A percentile compares a stretch with the other conserved stretches of the same genome.
Evolutionary conservation across 2,329 filamentous ascomycete species (phyloP).

Genomic region (Endoconidiophora polonica): DNA sequence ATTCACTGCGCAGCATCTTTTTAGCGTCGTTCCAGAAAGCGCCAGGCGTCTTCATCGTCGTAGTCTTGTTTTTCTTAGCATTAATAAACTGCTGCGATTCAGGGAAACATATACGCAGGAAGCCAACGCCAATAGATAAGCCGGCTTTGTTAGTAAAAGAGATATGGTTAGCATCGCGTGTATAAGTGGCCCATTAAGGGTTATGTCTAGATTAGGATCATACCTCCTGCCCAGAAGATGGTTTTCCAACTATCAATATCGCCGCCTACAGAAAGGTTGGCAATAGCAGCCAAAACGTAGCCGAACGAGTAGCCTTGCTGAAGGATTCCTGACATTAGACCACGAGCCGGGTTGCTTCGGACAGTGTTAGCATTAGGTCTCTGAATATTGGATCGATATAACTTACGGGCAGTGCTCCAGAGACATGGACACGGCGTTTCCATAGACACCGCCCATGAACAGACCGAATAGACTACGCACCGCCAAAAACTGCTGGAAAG

Average conservation of each 20-base stretch:
- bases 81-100: slow-evolving; percentile 63
- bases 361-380: slow-evolving; percentile 13
- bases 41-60: slow-evolving; percentile 18
- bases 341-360: slow-evolving; percentile 42
- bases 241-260: slow-evolving; percentile 51
- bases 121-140: slow-evolving; percentile 49
- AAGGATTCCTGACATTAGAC: slow-evolving; percentile 58
- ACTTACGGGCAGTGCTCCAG: slow-evolving; percentile 60
- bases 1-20: slow-evolving; percentile 50
- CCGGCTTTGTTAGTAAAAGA: slow-evolving; percentile 27
- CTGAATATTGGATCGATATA: background rate
- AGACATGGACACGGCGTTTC: slow-evolving; percentile 63
- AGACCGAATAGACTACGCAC: slow-evolving; percentile 61
- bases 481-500: slow-evolving; percentile 54
- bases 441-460: slow-evolving; percentile 69
- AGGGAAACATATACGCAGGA: slow-evolving; percentile 51
- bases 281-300: slow-evolving; percentile 62
- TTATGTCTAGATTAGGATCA: slow-evolving; percentile 15
- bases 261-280: slow-evolving; percentile 56
- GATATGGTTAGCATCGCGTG: slow-evolving; percentile 7
- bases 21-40: slow-evolving; percentile 55
- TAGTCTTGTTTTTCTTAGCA: slow-evolving; percentile 33
- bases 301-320: slow-evolving; percentile 70
- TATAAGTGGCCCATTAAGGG: background rate
- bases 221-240: slow-evolving; percentile 52